Percentiles rank a stretch among this genome's conserved stretches.
Conservation (phyloP, 176 grass and related monocot genomes). For the maize (Zea mays) region DNA sequence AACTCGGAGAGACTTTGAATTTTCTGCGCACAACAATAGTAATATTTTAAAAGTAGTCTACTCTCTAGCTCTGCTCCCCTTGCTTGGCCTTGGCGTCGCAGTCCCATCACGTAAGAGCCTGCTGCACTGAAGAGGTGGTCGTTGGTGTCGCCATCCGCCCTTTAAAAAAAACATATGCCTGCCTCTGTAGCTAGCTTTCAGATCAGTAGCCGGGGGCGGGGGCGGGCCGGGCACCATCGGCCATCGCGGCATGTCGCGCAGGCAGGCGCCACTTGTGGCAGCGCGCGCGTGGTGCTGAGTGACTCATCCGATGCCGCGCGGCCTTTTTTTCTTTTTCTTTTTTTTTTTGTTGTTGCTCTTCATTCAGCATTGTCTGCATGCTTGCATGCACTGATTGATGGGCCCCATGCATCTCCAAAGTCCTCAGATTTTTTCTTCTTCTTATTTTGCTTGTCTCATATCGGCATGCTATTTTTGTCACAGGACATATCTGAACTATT, state of each 20-base stretch:
- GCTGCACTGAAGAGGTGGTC: constrained; percentile 28
- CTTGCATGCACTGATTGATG: background rate
- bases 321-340: too few species aligned
- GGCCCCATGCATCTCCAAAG: background rate
- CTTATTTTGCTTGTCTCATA: background rate
- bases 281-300: background rate
- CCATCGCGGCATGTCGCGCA: constrained; percentile 35
- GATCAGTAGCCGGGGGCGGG: constrained; percentile 12
- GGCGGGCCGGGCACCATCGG: background rate
- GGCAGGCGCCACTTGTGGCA: constrained; percentile 41
- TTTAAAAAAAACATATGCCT: constrained; percentile 7
- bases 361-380: background rate
- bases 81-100: background rate
- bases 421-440: too few species aligned
- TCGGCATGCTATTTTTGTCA: background rate
- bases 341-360: too few species aligned
- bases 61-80: background rate
- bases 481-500: background rate
- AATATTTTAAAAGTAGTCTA: background rate
- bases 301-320: constrained; percentile 16
- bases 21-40: background rate
- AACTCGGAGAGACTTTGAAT: background rate
- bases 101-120: constrained; percentile 20
- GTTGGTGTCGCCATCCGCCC: constrained; percentile 38
- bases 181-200: constrained; percentile 20